These are phyloP conservation scores for Nadsonia fulvescens DNA, from an alignment of 805 yeast genomes.

Conservation along the genomic window DNA sequence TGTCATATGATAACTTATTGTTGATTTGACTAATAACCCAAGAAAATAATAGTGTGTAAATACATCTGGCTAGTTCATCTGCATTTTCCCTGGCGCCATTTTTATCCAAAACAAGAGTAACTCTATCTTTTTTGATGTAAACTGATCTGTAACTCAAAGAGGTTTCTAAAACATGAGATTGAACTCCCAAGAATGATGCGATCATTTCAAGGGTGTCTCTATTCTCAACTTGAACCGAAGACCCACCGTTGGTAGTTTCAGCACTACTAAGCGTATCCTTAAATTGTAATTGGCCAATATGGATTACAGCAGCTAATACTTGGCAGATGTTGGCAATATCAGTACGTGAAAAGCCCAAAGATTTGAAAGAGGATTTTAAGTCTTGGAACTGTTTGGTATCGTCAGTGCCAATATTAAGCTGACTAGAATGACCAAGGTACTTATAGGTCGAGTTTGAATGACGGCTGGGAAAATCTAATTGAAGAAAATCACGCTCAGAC, in stretches of 20 bases:
- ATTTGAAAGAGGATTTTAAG: constrained; percentile 29
- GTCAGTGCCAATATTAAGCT: constrained; percentile 27
- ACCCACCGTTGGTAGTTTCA: constrained; percentile 19
- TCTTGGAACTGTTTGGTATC: constrained; percentile 29
- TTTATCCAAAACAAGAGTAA: constrained; percentile 23
- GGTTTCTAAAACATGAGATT: constrained; percentile 20
- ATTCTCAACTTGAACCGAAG: constrained; percentile 20
- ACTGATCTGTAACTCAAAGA: constrained; percentile 23
- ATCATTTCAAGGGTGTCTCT: constrained; percentile 18
- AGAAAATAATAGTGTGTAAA: constrained; percentile 21
- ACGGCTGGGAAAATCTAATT: constrained; percentile 19
- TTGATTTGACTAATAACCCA: constrained; percentile 24
- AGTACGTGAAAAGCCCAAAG: constrained; percentile 28
- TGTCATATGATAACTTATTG: constrained; percentile 16
- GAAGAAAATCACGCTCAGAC: constrained; percentile 24
- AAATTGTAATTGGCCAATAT: constrained; percentile 24
- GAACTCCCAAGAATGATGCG: constrained; percentile 23
- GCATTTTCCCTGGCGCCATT: constrained; percentile 24
- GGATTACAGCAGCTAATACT: constrained; percentile 26
- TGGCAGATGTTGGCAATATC: constrained; percentile 33
- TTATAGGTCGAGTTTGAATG: constrained; percentile 19
- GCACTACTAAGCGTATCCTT: too few relatives aligned
- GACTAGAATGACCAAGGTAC: constrained; percentile 27
- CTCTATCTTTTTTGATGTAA: constrained; percentile 20
- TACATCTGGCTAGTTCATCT: constrained; percentile 24